phyloP scores from a whole-genome alignment of 2,329 filamentous ascomycete species.

The Pseudonectria buxi region DNA sequence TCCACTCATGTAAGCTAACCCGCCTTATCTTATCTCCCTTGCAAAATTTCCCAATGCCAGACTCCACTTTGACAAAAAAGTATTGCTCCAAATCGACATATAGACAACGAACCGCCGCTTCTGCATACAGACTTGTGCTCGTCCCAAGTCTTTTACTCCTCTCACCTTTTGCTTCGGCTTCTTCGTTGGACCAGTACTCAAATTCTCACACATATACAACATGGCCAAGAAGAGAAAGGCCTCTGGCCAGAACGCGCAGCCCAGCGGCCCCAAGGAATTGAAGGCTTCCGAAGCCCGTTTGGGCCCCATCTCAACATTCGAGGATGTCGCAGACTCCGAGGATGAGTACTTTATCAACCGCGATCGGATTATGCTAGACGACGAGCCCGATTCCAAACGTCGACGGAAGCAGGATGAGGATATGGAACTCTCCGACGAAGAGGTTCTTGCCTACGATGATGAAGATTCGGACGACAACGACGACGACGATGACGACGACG shows the following conservation, averaged over 20 bases:
- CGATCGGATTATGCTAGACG: conserved; percentile 81
- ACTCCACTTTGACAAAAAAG: conserved; percentile 1
- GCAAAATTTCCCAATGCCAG: too few relatives aligned
- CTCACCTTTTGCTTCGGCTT: neutral
- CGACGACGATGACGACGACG: conserved; percentile 37
- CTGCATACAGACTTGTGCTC: too few relatives aligned
- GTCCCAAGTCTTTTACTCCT: neutral
- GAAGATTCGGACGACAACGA: conserved; percentile 34
- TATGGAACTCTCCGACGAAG: conserved; percentile 56
- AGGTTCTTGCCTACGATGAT: conserved; percentile 46
- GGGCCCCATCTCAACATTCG: conserved; percentile 54
- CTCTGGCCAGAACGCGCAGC: conserved; percentile 37
- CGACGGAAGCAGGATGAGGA: conserved; percentile 66
- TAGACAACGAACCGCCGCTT: too few relatives aligned
- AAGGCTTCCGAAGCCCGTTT: conserved; percentile 56
- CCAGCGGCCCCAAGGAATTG: conserved; percentile 47
- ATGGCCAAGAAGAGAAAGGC: conserved; percentile 71
- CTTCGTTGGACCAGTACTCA: neutral
- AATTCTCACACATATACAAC: conserved; percentile 3
- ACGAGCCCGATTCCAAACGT: conserved; percentile 72
- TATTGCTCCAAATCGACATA: neutral
- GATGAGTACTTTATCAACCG: conserved; percentile 87
- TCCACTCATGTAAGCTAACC: too few relatives aligned
- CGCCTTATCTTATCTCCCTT: too few relatives aligned
- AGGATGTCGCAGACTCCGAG: conserved; percentile 87